These are phyloP conservation scores for Botryotinia calthae DNA, from an alignment of 2,329 filamentous ascomycete species.

Conservation along the genomic window DNA sequence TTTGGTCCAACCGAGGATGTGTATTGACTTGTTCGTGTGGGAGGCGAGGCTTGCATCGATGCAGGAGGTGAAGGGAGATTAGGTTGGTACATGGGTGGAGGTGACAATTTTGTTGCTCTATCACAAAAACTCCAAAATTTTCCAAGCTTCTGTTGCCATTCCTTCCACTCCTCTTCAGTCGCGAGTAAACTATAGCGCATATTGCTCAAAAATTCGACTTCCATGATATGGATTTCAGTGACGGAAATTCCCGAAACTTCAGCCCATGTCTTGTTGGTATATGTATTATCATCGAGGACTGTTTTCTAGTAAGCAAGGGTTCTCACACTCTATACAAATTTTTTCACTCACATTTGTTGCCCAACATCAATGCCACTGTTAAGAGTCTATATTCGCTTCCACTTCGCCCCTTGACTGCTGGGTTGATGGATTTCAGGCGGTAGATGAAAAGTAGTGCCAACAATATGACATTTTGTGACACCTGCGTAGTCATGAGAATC, in stretches of 20 bases:
- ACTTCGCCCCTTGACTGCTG: conserved; percentile 81
- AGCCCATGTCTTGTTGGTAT: conserved; percentile 99
- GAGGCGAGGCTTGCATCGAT: conserved; percentile 50
- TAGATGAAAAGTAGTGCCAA: conserved; percentile 91
- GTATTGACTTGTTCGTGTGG: conserved; percentile 42
- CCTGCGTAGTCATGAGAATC: conserved; percentile 89
- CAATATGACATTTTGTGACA: conserved; percentile 92
- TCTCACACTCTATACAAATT: neutral
- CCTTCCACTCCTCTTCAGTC: conserved; percentile 80
- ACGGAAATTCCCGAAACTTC: conserved; percentile 95
- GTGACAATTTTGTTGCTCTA: conserved; percentile 31
- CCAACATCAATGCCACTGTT: conserved; percentile 94
- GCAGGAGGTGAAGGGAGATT: conserved; percentile 51
- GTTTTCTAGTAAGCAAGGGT: conserved; percentile 30
- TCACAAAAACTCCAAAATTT: conserved; percentile 71
- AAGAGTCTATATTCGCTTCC: conserved; percentile 92
- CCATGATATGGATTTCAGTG: conserved; percentile 96
- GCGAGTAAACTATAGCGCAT: conserved; percentile 93
- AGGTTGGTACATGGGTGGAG: conserved; percentile 41
- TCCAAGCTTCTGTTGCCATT: conserved; percentile 80
- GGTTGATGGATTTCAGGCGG: conserved; percentile 85
- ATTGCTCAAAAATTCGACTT: conserved; percentile 98
- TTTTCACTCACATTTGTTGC: conserved; percentile 78
- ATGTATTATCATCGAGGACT: conserved; percentile 97
- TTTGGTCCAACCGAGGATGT: conserved; percentile 31